Base-by-base conservation (phyloP, 257 asterid genomes). In the Marsdenia floribunda region DNA sequence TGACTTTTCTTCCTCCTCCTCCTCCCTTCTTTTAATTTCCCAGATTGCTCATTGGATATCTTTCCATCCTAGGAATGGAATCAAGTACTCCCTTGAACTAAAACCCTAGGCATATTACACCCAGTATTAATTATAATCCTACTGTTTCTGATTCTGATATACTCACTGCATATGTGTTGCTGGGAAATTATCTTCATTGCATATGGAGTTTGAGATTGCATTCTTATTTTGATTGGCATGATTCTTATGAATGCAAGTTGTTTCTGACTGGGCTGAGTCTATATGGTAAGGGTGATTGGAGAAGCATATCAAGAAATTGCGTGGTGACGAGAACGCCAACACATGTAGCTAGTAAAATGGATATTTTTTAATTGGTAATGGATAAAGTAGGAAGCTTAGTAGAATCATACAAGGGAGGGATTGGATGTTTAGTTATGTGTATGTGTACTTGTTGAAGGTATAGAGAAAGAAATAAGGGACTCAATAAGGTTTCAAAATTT, bases 241-340 rank as follows among this genome's bases (percentile, higher is more conserved):
- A 29, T 29, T 29, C 33, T 8, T 37, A 2, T 38, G 3, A 2
- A 76, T 52, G 46, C 80, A 93, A 97, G 88, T 74, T 84, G 78
- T 93, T 93, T 79, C 85, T 93, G 24, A 47, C 74, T 40, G 98
- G 98, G 49, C 97, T 93, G 0, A 86, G 85, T 0, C 80, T 59
- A 73, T 93, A 88, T 12, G 98, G 97, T 10, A 93, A 88, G 80
- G 98, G 98, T 6, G 98, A 93, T 63, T 93, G 98, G 98, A 88
- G 98, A 77, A 93, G 98, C 84, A 93, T 93, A 29, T 93, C 98
- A n/a, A 88, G 98, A 76, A 90, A 93, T 1, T 93, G 87, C 38
- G 98, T 93, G 42, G 97, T 93, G 14, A 85, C 98, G 0, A 87
- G 97, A 81, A 93, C 98, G 5, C 96, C 98, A 11, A 93, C 98